Evolutionary conservation across 2,329 filamentous ascomycete genomes (phyloP).

Genomic region (Escovopsis weberi): DNA sequence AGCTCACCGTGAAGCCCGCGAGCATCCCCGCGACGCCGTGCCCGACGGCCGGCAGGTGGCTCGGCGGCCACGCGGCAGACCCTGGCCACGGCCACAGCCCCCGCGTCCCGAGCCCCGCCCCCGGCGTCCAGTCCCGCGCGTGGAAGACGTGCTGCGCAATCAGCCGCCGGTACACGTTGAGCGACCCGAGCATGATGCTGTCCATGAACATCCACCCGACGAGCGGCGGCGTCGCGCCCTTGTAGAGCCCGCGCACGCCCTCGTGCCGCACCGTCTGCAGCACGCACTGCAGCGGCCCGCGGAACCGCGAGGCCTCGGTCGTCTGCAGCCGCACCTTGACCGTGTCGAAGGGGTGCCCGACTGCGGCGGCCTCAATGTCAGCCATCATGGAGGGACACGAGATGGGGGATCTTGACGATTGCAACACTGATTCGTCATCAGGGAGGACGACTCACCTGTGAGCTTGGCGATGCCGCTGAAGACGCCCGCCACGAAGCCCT

Average conservation of each 20-base stretch:
- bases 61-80: not conserved
- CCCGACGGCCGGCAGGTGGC: conserved; percentile 56
- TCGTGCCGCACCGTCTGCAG: conserved; percentile 75
- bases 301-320: conserved; percentile 61
- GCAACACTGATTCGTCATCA: not conserved
- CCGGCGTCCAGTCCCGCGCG: conserved; percentile 20
- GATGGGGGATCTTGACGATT: not conserved
- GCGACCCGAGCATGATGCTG: conserved; percentile 71
- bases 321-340: conserved; percentile 95
- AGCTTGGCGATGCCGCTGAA: conserved; percentile 91
- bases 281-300: conserved; percentile 74
- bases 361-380: conserved; percentile 15
- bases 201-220: conserved; percentile 99
- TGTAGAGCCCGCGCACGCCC: conserved; percentile 76
- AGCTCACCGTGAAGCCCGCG: conserved; percentile 79
- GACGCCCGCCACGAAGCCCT: conserved; percentile 93
- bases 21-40: conserved; percentile 80
- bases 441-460: conserved; percentile 41
- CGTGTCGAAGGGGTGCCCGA: conserved; percentile 76
- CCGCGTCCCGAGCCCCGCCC: conserved; percentile 10
- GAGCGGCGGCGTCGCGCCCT: conserved; percentile 80
- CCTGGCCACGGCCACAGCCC: too few relatives aligned
- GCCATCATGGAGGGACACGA: not conserved
- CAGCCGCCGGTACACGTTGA: conserved; percentile 78
- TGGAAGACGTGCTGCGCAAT: conserved; percentile 70